phyloP scores from a whole-genome alignment of 1,284 basidiomycete species.

The Ganoderma sinense region DNA sequence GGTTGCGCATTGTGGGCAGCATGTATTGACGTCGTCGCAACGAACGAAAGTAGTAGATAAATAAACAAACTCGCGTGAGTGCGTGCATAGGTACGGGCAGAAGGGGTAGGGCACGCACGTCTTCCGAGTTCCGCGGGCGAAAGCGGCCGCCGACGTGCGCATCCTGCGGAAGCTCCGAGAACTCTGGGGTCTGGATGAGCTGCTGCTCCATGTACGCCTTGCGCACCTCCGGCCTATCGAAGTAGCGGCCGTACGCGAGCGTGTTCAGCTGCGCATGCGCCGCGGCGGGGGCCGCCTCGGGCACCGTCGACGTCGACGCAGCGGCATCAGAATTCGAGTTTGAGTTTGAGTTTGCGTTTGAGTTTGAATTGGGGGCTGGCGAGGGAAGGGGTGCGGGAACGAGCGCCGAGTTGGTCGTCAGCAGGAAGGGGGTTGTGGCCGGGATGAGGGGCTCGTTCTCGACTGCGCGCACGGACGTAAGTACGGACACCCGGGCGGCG shows the following conservation, averaged over 20 bases:
- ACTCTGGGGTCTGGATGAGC: slow-evolving; percentile 79
- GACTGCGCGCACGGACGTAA: slow-evolving; percentile 48
- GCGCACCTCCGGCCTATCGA: slow-evolving; percentile 79
- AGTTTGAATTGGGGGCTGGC: background rate
- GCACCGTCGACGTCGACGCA: slow-evolving; percentile 36
- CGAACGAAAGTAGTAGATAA: background rate
- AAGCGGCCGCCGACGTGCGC: slow-evolving; percentile 71
- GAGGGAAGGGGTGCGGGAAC: slow-evolving; percentile 31
- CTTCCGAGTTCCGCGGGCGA: slow-evolving; percentile 69
- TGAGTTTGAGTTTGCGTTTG: background rate
- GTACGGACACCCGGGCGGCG: background rate
- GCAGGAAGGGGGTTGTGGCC: slow-evolving; percentile 64
- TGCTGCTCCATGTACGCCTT: slow-evolving; percentile 71
- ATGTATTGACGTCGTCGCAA: slow-evolving; percentile 18
- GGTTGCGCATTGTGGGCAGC: background rate
- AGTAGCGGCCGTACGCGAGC: slow-evolving; percentile 73
- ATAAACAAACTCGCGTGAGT: slow-evolving; percentile 23
- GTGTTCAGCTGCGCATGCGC: slow-evolving; percentile 57
- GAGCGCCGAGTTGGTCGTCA: slow-evolving; percentile 71
- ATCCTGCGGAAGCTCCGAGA: slow-evolving; percentile 61
- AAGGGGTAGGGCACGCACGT: slow-evolving; percentile 55
- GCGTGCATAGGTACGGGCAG: slow-evolving; percentile 22
- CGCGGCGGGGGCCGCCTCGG: slow-evolving; percentile 32
- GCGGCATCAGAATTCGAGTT: slow-evolving; percentile 13
- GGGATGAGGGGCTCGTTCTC: slow-evolving; percentile 79